Percentiles rank a stretch among this genome's conserved stretches.
phyloP scores from a whole-genome alignment of 2,329 filamentous ascomycete genomes.

The Pseudomassariella vexata region DNA sequence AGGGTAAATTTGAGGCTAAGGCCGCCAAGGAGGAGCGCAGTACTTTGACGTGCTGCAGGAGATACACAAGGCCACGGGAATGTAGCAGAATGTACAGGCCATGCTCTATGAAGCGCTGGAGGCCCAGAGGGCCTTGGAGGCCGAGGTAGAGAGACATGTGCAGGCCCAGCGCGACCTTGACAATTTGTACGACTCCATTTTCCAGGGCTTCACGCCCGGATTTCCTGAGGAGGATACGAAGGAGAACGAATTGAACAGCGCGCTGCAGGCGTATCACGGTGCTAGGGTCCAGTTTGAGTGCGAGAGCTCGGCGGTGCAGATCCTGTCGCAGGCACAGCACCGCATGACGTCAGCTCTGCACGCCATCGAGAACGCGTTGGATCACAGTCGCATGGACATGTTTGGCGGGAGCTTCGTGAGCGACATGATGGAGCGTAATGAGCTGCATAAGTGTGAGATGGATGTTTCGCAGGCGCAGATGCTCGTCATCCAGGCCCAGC shows the following conservation, averaged over 20 bases:
- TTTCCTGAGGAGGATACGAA: conserved; percentile 47
- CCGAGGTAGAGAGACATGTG: conserved; percentile 26
- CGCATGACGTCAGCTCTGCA: conserved; percentile 27
- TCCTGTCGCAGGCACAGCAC: conserved; percentile 32
- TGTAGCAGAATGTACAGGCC: conserved; percentile 31
- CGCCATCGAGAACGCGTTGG: conserved; percentile 35
- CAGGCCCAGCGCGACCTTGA: conserved; percentile 42
- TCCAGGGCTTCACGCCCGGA: conserved; percentile 44
- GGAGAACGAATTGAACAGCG: conserved; percentile 30
- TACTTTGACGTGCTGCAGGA: conserved; percentile 47
- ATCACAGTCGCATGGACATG: conserved; percentile 38
- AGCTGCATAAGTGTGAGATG: conserved; percentile 41
- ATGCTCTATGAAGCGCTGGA: conserved; percentile 34
- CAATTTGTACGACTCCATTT: conserved; percentile 46
- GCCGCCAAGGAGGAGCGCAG: conserved; percentile 47
- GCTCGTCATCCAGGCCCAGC: conserved; percentile 32
- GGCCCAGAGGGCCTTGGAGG: conserved; percentile 29
- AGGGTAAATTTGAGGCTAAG: conserved; percentile 40
- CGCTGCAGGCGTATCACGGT: conserved; percentile 30
- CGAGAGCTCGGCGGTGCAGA: conserved; percentile 33
- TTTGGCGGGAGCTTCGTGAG: conserved; percentile 41
- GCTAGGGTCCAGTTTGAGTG: conserved; percentile 27
- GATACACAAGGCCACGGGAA: conserved; percentile 37
- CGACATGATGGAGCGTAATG: conserved; percentile 49
- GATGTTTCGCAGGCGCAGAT: conserved; percentile 33